Base-by-base conservation (phyloP, 257 asterid genomes). In the Primulina tabacum region DNA sequence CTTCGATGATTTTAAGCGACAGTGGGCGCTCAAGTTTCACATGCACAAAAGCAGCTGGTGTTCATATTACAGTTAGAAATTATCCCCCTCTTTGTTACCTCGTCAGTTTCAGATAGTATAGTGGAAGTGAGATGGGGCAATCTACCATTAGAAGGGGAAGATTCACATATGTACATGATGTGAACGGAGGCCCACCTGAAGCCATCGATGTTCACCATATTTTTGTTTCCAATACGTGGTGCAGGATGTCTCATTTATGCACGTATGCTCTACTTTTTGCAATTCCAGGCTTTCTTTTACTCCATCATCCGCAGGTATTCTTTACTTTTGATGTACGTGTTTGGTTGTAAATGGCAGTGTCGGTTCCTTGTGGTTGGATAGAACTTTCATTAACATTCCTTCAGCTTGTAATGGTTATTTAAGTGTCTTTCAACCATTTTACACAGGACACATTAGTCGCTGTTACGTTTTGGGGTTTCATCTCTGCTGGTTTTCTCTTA, bases 181-280 rank as follows among this genome's bases (percentile, higher is more conserved):
- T 64, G 43, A 80, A 76, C 43, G 83, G 78, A 60, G 84, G 84
- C 63, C 75, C 83, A 1, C 57, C 20, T 50, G 57, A 50, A 17
- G 84, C 88, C 82, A 83, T 90, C 18, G 92, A 87, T 55, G 80
- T 84, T 60, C 95, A 94, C 83, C 20, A 16, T 50, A 50, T 50
- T 50, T 16, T 16, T 17, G 21, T 50, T 50, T 17, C 57, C 20
- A 50, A 17, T 50, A 50, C 55, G 55, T 47, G 57, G 57, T 50
- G 57, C 57, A 0, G 57, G 57, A 2, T 50, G 58, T 63, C 80
- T 76, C 65, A 34, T 72, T 59, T 86, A 60, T 73, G 79, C 75
- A 30, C 76, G 38, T 81, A 63, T 33, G 70, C 79, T 74, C 75
- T 85, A 60, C 71, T 79, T 72, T 84, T 77, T 35, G 81, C 75